Percentiles rank a stretch among this genome's conserved stretches.
Evolutionary conservation across 148 eudicot species (phyloP).

Genomic region (Nepenthes mirabilis): DNA sequence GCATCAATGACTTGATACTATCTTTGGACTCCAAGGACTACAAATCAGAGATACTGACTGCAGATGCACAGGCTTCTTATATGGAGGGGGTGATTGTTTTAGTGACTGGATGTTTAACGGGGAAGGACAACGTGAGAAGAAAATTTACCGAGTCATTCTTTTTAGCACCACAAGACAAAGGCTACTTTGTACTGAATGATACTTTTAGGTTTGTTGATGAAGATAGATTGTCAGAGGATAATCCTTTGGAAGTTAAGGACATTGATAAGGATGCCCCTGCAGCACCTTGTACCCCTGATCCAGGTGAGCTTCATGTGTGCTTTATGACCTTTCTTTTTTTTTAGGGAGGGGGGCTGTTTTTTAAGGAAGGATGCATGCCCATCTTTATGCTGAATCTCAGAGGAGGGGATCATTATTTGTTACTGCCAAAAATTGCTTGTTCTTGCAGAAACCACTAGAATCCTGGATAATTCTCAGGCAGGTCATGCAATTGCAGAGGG

Average conservation of each 20-base stretch:
- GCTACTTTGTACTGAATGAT: slow-evolving; percentile 82
- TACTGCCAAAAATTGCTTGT: no score
- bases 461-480: no score
- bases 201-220: slow-evolving; percentile 60
- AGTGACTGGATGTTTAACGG: slow-evolving; percentile 75
- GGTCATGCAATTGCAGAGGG: no score
- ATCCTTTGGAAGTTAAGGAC: not conserved
- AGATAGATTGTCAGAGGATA: not conserved
- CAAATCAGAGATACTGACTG: slow-evolving; percentile 68
- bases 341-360: not conserved
- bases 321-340: not conserved
- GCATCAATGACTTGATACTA: slow-evolving; percentile 51
- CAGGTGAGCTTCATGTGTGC: slow-evolving; percentile 19
- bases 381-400: no score
- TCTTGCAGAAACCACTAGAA: no score
- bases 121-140: slow-evolving; percentile 38
- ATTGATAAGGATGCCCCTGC: slow-evolving; percentile 14
- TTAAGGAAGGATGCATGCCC: no score
- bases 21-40: slow-evolving; percentile 52
- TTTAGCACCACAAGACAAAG: slow-evolving; percentile 84
- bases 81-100: slow-evolving; percentile 65
- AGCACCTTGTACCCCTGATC: slow-evolving; percentile 16
- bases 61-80: slow-evolving; percentile 74
- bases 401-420: no score
- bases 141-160: slow-evolving; percentile 71